Evolutionary conservation across 352 stramenopile species (phyloP).

Genomic region (Phytophthora syringae): DNA sequence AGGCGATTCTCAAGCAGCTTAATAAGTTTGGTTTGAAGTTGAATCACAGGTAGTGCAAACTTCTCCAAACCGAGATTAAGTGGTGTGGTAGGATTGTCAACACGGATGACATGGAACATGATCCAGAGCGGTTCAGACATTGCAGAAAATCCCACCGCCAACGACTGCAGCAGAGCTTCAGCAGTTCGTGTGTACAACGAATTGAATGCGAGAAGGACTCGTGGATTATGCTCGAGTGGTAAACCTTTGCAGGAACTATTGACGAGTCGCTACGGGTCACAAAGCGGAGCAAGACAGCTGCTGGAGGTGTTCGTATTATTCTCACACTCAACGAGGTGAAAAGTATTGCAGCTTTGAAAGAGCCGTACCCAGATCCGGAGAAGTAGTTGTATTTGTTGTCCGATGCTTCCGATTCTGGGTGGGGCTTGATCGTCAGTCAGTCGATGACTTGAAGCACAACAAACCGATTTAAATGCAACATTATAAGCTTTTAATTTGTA

Average conservation of each 20-base stretch:
- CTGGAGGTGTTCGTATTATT: constrained; percentile 4
- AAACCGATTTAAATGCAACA: not conserved
- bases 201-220: constrained; percentile 29
- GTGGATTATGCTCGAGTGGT: constrained; percentile 16
- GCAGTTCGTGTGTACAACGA: constrained; percentile 25
- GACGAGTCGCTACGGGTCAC: not conserved
- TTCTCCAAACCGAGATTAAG: not conserved
- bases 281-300: constrained; percentile 12
- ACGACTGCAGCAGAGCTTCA: constrained; percentile 23
- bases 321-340: not conserved
- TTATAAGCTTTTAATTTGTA: not conserved
- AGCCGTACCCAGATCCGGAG: not conserved
- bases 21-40: not conserved
- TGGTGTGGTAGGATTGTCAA: not conserved
- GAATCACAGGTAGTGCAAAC: not conserved
- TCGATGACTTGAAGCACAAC: not conserved
- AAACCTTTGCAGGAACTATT: not conserved
- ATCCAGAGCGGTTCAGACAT: not conserved
- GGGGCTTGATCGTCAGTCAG: not conserved
- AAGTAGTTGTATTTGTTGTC: not conserved
- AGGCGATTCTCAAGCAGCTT: too few species aligned
- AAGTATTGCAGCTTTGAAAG: not conserved
- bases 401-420: constrained; percentile 1
- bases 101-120: not conserved
- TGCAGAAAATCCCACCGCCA: not conserved